phyloP scores from a whole-genome alignment of 306 rosid species.

The Dryas drummondii region DNA sequence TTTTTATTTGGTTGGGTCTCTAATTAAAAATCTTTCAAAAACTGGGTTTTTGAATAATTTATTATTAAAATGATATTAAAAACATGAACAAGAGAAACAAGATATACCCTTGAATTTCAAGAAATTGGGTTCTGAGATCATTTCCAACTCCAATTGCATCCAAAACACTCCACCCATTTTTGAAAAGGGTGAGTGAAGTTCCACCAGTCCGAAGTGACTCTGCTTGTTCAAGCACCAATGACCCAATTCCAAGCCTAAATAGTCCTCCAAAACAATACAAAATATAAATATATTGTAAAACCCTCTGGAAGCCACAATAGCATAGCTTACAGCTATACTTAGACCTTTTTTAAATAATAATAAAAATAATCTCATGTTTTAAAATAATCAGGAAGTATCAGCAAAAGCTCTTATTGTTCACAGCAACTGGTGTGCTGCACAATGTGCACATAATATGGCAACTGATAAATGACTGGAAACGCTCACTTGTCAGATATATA shows the following conservation, averaged over 20 bases:
- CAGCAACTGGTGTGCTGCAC: too few relatives aligned
- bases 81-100: background rate
- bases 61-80: background rate
- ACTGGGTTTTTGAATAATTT: too few relatives aligned
- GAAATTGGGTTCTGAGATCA: conserved; percentile 67
- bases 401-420: too few relatives aligned
- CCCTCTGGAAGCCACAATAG: background rate
- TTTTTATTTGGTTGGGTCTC: too few relatives aligned
- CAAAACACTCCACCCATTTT: conserved; percentile 84
- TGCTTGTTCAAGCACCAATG: conserved; percentile 61
- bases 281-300: background rate
- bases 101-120: conserved; percentile 76
- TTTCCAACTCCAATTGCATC: conserved; percentile 86
- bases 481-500: too few relatives aligned
- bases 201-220: conserved; percentile 68
- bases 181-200: conserved; percentile 86
- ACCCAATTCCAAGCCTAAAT: conserved; percentile 68
- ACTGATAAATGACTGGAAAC: too few relatives aligned
- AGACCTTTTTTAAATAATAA: too few relatives aligned
- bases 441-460: too few relatives aligned
- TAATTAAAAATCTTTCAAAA: too few relatives aligned
- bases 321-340: too few relatives aligned
- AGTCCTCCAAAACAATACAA: background rate
- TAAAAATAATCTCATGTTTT: too few relatives aligned
- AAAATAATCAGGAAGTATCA: too few relatives aligned